Percentiles rank a stretch among this genome's conserved stretches.
These are phyloP conservation scores for Annona cherimola DNA, from an alignment of 164 flowering plant species.

Conservation along the genomic window DNA sequence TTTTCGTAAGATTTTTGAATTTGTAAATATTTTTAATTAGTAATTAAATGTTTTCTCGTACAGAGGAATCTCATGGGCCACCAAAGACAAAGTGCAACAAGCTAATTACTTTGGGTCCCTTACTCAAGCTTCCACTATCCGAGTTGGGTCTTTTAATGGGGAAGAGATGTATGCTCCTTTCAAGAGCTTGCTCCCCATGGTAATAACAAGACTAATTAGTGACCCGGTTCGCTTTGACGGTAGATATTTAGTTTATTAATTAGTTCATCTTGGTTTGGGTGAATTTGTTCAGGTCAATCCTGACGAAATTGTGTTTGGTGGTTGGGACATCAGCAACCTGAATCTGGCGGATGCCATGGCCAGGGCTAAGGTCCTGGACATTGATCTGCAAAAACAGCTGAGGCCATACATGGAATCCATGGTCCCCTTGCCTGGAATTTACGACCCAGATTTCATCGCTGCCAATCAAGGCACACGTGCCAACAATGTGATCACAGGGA, in stretches of 20 bases:
- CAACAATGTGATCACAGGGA: slow-evolving; percentile 79
- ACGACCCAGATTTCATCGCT: slow-evolving; percentile 93
- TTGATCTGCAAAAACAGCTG: slow-evolving; percentile 90
- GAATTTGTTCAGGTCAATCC: slow-evolving; percentile 68
- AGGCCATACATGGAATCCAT: slow-evolving; percentile 98
- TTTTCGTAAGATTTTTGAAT: not conserved
- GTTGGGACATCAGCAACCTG: slow-evolving; percentile 98
- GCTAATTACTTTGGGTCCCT: slow-evolving; percentile 97
- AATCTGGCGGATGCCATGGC: slow-evolving; percentile 96
- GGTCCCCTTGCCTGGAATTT: slow-evolving; percentile 98
- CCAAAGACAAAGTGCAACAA: slow-evolving; percentile 92
- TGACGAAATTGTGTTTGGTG: slow-evolving; percentile 91
- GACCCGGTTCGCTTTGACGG: not conserved
- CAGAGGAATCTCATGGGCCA: slow-evolving; percentile 99
- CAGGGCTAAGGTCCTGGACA: slow-evolving; percentile 89
- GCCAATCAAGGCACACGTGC: slow-evolving; percentile 95
- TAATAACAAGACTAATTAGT: slow-evolving; percentile 10
- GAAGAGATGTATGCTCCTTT: slow-evolving; percentile 99
- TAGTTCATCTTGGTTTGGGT: not conserved
- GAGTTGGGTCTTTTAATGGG: slow-evolving; percentile 96
- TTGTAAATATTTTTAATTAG: no score
- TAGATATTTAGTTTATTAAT: not conserved
- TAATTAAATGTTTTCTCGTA: not conserved
- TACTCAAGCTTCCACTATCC: slow-evolving; percentile 86
- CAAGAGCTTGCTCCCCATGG: slow-evolving; percentile 99